Base-by-base conservation (phyloP, 2,329 filamentous ascomycete genomes). In the Sporothrix humicola region DNA sequence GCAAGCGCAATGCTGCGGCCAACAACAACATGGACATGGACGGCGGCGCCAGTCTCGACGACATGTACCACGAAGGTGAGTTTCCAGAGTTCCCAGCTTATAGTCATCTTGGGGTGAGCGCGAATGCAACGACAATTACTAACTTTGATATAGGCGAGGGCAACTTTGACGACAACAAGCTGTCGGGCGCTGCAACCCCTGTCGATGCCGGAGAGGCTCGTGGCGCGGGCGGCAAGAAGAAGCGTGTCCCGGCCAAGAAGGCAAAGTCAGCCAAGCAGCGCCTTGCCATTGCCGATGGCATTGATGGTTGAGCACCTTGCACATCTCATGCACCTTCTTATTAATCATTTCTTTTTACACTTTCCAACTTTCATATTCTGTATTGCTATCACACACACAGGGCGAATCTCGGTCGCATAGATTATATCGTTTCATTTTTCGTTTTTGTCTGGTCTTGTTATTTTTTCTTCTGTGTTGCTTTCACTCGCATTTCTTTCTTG, bases 1-100 rank as follows among this genome's bases (percentile, higher is more conserved):
- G 86, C 74, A 89, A 89, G 82, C 84, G 85, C 75, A 84, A 56
- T 13, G 31, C 70, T 3, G 69, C 69, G 1, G 73, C 73, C 54
- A 70, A 48, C 10, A 74, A 63, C 31, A 76, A 59, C 26, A 12
- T 75, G 31, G 77, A 74, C 42, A 73, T 59, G 20, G 76, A 74
- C 83, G 58, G 85, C 85, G 54, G 82, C 52, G 88, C 89, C 78
- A 95, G 92, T 79, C 84, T 98, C 82, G 96, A 98, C 81, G 95
- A 98, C 80, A 94, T 99, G 93, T 99, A 99, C 84, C 96, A 99
- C 81, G 96, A 99, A 87, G 96, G 96, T 97, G 82, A 90, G 93
- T 84, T 48, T 5, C 13, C 1, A 6, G 46, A 37, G 17, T 31
- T 26, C 31, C 31, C 4, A 37, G 31, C 2, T 2, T 37, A 37